These are phyloP conservation scores for Auricularia heimuer DNA, from an alignment of 768 basidiomycete genomes.

Conservation along the genomic window DNA sequence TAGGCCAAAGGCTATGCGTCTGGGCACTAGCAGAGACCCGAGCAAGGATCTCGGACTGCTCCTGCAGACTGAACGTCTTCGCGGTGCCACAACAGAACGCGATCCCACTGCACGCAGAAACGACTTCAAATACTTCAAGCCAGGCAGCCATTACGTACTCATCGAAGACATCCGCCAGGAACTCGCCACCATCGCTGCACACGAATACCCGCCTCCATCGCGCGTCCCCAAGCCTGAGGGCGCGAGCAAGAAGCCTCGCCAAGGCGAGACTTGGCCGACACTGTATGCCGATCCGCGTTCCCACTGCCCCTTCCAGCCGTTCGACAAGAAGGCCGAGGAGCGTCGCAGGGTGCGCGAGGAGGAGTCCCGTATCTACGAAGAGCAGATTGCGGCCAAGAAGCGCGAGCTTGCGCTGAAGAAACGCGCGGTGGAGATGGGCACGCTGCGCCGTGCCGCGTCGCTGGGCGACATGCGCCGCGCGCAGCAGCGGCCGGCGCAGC, in stretches of 20 bases:
- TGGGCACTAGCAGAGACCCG: constrained; percentile 9
- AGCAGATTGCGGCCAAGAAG: not conserved
- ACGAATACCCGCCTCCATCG: constrained; percentile 48
- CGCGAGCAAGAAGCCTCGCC: not conserved
- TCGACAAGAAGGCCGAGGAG: constrained; percentile 58
- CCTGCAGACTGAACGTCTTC: constrained; percentile 67
- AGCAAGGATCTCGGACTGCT: constrained; percentile 26
- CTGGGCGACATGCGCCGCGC: constrained; percentile 60
- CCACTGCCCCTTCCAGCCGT: constrained; percentile 64
- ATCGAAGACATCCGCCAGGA: constrained; percentile 85
- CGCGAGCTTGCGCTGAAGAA: not conserved
- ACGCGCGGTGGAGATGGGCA: constrained; percentile 22
- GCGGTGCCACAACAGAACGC: constrained; percentile 80
- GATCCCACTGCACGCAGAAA: constrained; percentile 83
- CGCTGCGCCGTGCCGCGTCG: constrained; percentile 65
- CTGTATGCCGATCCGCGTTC: constrained; percentile 68
- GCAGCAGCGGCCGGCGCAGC: constrained; percentile 39
- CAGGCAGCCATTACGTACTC: constrained; percentile 67
- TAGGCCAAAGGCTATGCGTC: constrained; percentile 5
- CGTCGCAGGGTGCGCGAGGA: constrained; percentile 26
- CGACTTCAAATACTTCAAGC: constrained; percentile 80
- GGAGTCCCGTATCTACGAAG: constrained; percentile 24
- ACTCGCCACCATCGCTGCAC: constrained; percentile 71
- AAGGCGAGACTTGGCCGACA: constrained; percentile 66
- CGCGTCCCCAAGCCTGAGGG: constrained; percentile 36